Evolutionary conservation across 768 basidiomycete genomes (phyloP), one percentile per base, ranked within the genome.

Genomic region (Boletus subcaerulescens): DNA sequence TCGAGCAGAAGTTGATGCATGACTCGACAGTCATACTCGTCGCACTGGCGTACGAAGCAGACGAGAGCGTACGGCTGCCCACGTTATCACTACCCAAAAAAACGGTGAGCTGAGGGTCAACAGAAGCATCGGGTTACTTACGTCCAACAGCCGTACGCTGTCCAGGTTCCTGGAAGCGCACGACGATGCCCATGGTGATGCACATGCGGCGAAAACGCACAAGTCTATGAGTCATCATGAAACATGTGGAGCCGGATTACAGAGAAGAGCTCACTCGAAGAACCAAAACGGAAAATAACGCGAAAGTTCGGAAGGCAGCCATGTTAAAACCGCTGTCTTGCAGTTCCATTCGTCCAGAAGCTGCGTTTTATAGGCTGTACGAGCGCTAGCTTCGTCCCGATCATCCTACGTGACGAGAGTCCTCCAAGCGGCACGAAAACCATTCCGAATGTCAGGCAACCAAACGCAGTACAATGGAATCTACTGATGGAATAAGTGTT

Each of bases 81-180:
- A 76, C 71, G 42, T 78, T 79, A 64, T 89, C 87, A 45, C 84
- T 86, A 63, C 7, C 59, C 7, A 31, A 39, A 51, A 66, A 3
- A 20, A 20, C 41, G 10, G 48, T 42, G 45, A 52, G 41, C 41
- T 31, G n/a, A 38, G 17, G 17, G 22, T 67, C 73, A 18, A 36
- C 5, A 17, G 20, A 44, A 62, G 10, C 20, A 22, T 15, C 8
- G 8, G 15, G 35, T n/a, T 12, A 68, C 74, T 45, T 56, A 87
- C 86, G 77, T 79, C 71, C 80, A 82, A 61, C 87, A 89, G 63
- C 85, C 85, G 52, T 76, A 67, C 15, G 77, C 76, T 17, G 74
- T 74, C 86, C 86, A 89, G 46, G 69, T 74, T 3, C 73, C 72
- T 9, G 83, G 84, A 48, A 87, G 76, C 1, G 55, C 45, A 26